Evolutionary conservation across 2,329 filamentous ascomycete genomes (phyloP).

Genomic region (Exutisphaerella laricina): DNA sequence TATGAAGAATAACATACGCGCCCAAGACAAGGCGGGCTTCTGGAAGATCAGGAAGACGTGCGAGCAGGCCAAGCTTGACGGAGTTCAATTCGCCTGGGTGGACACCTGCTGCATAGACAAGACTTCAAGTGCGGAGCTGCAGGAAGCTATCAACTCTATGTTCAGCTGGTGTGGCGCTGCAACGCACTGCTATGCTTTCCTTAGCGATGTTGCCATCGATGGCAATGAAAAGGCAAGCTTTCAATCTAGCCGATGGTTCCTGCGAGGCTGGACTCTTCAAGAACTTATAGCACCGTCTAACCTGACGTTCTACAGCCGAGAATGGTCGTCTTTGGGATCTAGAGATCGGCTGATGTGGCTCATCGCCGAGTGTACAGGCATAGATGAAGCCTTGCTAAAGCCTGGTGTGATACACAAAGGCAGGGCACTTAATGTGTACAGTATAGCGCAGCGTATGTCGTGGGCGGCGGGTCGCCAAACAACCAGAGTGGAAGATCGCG

Average conservation of each 20-base stretch:
- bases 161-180: constrained; percentile 17
- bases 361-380: constrained; percentile 1
- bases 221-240: not conserved
- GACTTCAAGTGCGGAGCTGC: constrained; percentile 15
- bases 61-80: constrained; percentile 10
- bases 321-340: constrained; percentile 2
- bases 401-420: not conserved
- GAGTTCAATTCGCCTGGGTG: constrained; percentile 15
- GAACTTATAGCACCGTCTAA: constrained; percentile 20
- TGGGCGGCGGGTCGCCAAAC: constrained; percentile 21
- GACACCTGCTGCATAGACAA: constrained; percentile 24
- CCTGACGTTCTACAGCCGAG: constrained; percentile 12
- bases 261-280: too few relatives aligned
- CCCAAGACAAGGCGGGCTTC: constrained; percentile 6
- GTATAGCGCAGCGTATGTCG: constrained; percentile 18
- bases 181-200: constrained; percentile 13
- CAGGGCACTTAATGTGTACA: constrained; percentile 3
- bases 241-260: constrained; percentile 11
- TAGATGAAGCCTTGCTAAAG: not conserved
- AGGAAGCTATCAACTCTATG: constrained; percentile 21
- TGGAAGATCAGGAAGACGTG: constrained; percentile 12
- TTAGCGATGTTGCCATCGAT: constrained; percentile 8
- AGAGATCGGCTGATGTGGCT: not conserved
- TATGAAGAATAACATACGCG: not conserved
- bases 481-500: constrained; percentile 26